Conservation (phyloP, 306 rosid genomes). For the Trifolium subterraneum region DNA sequence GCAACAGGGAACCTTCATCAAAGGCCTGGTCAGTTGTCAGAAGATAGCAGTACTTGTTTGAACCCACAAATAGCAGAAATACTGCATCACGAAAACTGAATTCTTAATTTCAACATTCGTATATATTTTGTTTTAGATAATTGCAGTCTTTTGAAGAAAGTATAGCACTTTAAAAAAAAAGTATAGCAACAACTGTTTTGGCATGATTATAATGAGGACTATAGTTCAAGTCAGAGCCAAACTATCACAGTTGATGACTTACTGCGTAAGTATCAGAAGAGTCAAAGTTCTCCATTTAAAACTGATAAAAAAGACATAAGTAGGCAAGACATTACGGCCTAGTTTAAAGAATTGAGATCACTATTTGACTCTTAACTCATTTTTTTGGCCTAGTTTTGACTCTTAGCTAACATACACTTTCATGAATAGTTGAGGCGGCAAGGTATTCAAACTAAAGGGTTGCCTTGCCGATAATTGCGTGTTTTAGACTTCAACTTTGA, state of each 20-base stretch:
- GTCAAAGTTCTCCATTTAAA: neutral
- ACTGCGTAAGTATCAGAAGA: neutral
- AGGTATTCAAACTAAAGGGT: neutral
- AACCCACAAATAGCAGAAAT: neutral
- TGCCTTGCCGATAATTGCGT: too few species aligned
- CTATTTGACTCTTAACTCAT: neutral
- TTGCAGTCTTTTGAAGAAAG: neutral
- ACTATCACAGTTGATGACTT: neutral
- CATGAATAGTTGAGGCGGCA: neutral
- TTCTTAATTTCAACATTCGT: neutral
- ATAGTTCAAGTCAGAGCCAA: neutral
- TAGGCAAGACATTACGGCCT: neutral
- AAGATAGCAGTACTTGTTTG: neutral
- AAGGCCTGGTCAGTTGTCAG: neutral
- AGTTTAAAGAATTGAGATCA: neutral
- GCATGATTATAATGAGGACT: neutral
- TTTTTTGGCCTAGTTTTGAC: neutral
- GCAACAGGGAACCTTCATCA: too few species aligned
- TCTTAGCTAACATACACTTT: neutral
- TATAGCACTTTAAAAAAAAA: slow-evolving; percentile 4
- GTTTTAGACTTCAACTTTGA: neutral
- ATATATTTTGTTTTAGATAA: neutral
- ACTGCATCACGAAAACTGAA: neutral
- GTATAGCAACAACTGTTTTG: neutral
- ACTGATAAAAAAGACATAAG: neutral